Evolutionary conservation across 148 eudicot genomes (phyloP).

Genomic region (Simmondsia chinensis): DNA sequence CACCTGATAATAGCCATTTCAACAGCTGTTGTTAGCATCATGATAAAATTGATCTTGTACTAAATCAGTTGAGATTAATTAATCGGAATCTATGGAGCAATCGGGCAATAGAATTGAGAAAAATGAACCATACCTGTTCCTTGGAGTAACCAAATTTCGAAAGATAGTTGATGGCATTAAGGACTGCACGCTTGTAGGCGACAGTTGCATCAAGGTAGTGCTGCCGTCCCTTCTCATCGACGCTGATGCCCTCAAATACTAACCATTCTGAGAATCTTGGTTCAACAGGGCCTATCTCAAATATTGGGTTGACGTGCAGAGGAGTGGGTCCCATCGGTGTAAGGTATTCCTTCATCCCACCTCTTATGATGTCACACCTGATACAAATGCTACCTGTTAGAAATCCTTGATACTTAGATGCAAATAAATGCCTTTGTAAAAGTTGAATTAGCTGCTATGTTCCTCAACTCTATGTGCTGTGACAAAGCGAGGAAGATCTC

Average conservation of each 20-base stretch:
- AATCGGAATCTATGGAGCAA: too few relatives aligned
- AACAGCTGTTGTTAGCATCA: background rate
- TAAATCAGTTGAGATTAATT: too few relatives aligned
- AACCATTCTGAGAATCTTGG: conserved; percentile 96
- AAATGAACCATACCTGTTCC: conserved; percentile 55
- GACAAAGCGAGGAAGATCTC: too few relatives aligned
- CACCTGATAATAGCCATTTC: conserved; percentile 34
- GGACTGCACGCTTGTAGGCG: conserved; percentile 95
- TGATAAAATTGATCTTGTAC: background rate
- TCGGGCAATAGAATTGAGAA: too few relatives aligned
- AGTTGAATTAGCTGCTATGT: too few relatives aligned
- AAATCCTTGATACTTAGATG: too few relatives aligned
- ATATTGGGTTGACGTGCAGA: conserved; percentile 87
- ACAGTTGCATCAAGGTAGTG: conserved; percentile 90
- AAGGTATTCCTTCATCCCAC: conserved; percentile 91
- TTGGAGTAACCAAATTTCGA: conserved; percentile 88
- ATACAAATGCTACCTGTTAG: too few relatives aligned
- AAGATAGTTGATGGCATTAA: conserved; percentile 89
- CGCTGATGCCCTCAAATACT: conserved; percentile 95
- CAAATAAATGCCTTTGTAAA: too few relatives aligned
- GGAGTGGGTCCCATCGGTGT: conserved; percentile 98
- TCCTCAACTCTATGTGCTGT: too few relatives aligned
- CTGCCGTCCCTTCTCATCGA: conserved; percentile 89
- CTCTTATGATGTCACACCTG: conserved; percentile 90
- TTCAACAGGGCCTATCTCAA: conserved; percentile 90